These are phyloP conservation scores for Tolypocladium album DNA, from an alignment of 2,329 filamentous ascomycete genomes.

Conservation along the genomic window DNA sequence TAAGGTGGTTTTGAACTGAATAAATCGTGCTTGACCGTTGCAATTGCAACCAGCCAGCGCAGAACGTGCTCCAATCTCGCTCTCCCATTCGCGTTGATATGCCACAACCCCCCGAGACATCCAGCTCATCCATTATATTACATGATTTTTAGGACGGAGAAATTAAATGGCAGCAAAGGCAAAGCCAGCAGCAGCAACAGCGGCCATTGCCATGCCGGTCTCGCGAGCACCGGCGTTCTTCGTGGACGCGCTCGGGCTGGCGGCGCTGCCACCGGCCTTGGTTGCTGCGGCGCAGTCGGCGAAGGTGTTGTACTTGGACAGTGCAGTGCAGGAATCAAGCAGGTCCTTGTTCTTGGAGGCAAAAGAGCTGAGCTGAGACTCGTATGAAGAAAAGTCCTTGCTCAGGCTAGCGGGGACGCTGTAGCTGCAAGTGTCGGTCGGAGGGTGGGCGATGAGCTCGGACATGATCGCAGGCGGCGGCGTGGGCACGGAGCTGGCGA, in stretches of 20 bases:
- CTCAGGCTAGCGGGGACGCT: constrained; percentile 18
- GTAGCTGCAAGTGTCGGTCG: constrained; percentile 21
- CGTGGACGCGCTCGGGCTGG: not conserved
- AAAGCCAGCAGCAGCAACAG: constrained; percentile 17
- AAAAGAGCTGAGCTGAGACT: constrained; percentile 18
- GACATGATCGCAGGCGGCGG: constrained; percentile 17
- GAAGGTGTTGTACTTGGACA: not conserved
- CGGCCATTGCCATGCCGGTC: constrained; percentile 17
- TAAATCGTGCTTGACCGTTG: not conserved
- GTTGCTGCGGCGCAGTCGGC: constrained; percentile 1
- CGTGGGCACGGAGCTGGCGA: constrained; percentile 17
- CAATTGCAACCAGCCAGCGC: not conserved
- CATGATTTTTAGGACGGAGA: not conserved
- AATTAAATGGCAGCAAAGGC: constrained; percentile 17
- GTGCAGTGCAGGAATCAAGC: constrained; percentile 16
- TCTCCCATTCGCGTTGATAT: not conserved
- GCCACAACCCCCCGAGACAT: not conserved
- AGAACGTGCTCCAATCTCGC: not conserved
- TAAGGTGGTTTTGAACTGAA: not conserved
- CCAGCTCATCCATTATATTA: not conserved
- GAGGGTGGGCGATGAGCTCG: constrained; percentile 11
- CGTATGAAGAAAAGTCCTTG: constrained; percentile 20
- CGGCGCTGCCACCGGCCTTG: constrained; percentile 6
- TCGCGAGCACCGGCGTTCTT: constrained; percentile 12
- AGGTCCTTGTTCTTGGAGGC: constrained; percentile 14